Evolutionary conservation across 805 yeast genomes (phyloP), one percentile per base, ranked within the genome.

Genomic region (Lipomyces sp.): DNA sequence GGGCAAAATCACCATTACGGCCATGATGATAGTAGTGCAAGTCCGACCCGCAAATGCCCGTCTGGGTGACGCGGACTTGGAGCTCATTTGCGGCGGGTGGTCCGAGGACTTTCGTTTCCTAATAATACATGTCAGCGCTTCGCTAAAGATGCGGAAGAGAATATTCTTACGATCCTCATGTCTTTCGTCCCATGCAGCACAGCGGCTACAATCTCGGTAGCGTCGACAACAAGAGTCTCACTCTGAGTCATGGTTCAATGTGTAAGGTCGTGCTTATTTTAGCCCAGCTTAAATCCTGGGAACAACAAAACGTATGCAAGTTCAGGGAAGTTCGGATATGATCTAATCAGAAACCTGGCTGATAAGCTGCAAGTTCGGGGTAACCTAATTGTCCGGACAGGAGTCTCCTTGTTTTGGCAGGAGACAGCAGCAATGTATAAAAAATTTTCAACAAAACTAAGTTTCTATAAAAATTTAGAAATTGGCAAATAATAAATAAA

Each of bases 1-100:
- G 86, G 5, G 84, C 85, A 63, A 70, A 70, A 59, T 69, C 74
- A n/a, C 73, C 73, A 50, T 70, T 70, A 7, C 67, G 60, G 42
- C 54, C 60, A 50, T 72, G 73, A 53, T 62, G 59, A 61, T 61
- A 71, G 62, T 70, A 71, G 53, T 71, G 74, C n/a, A 71, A 35
- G 53, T 71, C 74, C 2, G 74, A 71, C 5, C 73, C 73, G 51
- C 73, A 71, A 33, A 71, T 64, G 5, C 72, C 67, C 4, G 72
- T 71, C 8, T 73, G 53, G 34, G 45, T 59, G 45, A 71, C 62
- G 13, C 53, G 66, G 32, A 71, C 71, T 62, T 71, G 74, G 58
- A 65, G 66, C 55, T 72, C 74, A 39, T 59, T 64, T 1, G 61
- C 59, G 18, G 59, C 72, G 3, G 73, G 73, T 10, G 64, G 48